These are phyloP conservation scores for Tolypocladium endophyticum DNA, from an alignment of 2,329 filamentous ascomycete species.

Conservation along the genomic window DNA sequence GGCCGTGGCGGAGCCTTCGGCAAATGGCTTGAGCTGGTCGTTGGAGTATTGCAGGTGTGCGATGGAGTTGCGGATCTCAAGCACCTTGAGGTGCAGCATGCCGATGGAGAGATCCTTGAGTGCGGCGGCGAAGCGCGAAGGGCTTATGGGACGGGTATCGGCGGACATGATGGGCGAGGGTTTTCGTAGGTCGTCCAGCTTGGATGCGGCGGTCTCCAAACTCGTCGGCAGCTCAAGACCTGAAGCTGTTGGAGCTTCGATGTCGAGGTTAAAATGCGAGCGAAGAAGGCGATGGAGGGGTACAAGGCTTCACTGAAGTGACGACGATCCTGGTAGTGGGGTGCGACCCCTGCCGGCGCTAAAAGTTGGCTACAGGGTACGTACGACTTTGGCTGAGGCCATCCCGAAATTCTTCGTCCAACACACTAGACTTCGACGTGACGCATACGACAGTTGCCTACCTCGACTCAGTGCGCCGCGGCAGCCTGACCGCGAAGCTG, in stretches of 20 bases:
- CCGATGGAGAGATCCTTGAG: conserved; percentile 55
- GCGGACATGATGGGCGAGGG: conserved; percentile 42
- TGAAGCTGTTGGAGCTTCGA: neutral
- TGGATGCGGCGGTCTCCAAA: neutral
- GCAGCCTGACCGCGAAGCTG: neutral
- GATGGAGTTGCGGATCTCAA: conserved; percentile 67
- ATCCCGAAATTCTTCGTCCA: neutral
- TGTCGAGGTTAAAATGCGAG: neutral
- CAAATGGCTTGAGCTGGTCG: conserved; percentile 59
- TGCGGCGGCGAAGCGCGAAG: conserved; percentile 54
- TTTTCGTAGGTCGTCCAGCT: neutral
- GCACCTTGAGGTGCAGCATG: conserved; percentile 61
- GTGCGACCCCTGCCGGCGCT: neutral
- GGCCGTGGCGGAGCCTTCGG: conserved; percentile 35
- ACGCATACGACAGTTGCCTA: neutral
- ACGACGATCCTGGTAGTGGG: neutral
- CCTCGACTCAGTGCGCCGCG: neutral
- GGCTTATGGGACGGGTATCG: conserved; percentile 48
- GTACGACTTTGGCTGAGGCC: neutral
- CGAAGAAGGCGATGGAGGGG: neutral
- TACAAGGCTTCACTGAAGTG: neutral
- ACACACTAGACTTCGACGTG: neutral
- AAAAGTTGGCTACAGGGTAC: neutral
- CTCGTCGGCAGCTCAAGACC: neutral
- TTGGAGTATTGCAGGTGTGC: conserved; percentile 66